Evolutionary conservation across 805 yeast genomes (phyloP), one percentile per base, ranked within the genome.

Genomic region (Tetrapisispora iriomotensis): DNA sequence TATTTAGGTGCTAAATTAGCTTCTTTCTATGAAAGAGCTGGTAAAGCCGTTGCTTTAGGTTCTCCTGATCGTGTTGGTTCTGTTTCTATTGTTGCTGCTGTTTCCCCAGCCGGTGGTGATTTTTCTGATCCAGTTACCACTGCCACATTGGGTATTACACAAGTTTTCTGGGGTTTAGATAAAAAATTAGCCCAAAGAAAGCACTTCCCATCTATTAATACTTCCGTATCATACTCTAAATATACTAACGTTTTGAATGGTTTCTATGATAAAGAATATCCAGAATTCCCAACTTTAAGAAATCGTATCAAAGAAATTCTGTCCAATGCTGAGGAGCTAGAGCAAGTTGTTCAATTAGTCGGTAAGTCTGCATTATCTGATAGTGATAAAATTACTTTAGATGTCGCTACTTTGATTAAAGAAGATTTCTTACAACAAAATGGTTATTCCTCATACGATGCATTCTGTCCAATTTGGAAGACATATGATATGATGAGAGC

Each of bases 61-160:
- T 85, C 94, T 43, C 99, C 99, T 47, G 83, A 84, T 53, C 87
- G 99, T 72, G 60, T 75, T 50, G 99, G 98, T 46, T 90, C 98
- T 23, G 99, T 92, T 47, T 92, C 98, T n/a, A 92, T 92, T 66
- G 92, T 92, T 57, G 99, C 98, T 44, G 99, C 99, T 52, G 99
- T 92, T 29, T 92, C 97, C 4, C 99, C 99, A 51, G 97, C 98
- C 41, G 99, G 99, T 79, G 99, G 99, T 80, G 99, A 92, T 73
- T 90, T 92, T 80, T 90, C 97, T 20, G 99, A 92, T 70, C 99
- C 99, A 33, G 99, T 92, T 53, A 92, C 99, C 21, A 90, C 97
- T 17, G 78, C 98, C 7, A 92, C 99, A 26, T 77, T 92, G 59
- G 97, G 96, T 82, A 92, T 92, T 54, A 92, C 98, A n/a, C 99